Base-by-base conservation (phyloP, 1,284 basidiomycete species). In the Anthracocystis panici-leucophaei region DNA sequence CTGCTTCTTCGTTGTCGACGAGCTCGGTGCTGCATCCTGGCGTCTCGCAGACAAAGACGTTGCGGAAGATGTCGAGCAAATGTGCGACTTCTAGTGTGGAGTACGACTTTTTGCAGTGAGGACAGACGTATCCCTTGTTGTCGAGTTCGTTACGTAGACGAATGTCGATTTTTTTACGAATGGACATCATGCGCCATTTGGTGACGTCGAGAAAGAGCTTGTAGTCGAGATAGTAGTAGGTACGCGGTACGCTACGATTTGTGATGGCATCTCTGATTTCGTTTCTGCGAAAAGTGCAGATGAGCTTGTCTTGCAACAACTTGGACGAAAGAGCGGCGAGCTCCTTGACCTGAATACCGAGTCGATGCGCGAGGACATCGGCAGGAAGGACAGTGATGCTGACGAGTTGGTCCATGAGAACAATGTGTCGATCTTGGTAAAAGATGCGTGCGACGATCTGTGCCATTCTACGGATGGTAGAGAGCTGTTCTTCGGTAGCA, bases 131-230 rank as follows among this genome's bases (percentile, higher is more conserved):
- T 12, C 96, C 97, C 85, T 96, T 93, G 84, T 94, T 93, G 76
- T 96, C 94, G 62, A 97, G 90, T 44, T 79, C 71, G 59, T 77
- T 76, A 20, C 72, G 64, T 16, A 77, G 53, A n/a, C 67, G 58
- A 55, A 52, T 51, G 65, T 99, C 95, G 75, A 99, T 95, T 62
- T 90, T 90, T 68, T 91, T 89, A 73, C 92, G 90, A 91, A 99
- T 97, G 83, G 93, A 92, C n/a, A 94, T 93, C 66, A 99, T 91
- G 40, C 95, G 89, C 93, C 96, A 99, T 86, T 98, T 97, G 84
- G 96, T 93, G 52, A 98, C 94, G 85, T 99, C 95, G 86, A 94
- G 94, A 83, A 97, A 96, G 82, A 92, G 90, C 79, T 94, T 91
- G 86, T 95, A 96, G 87, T 99, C 92, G 83, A 99, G 92, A 87